A percentile compares a stretch with the other conserved stretches of the same genome.
These are phyloP conservation scores for Petrea volubilis DNA, from an alignment of 257 asterid species.

Conservation along the genomic window DNA sequence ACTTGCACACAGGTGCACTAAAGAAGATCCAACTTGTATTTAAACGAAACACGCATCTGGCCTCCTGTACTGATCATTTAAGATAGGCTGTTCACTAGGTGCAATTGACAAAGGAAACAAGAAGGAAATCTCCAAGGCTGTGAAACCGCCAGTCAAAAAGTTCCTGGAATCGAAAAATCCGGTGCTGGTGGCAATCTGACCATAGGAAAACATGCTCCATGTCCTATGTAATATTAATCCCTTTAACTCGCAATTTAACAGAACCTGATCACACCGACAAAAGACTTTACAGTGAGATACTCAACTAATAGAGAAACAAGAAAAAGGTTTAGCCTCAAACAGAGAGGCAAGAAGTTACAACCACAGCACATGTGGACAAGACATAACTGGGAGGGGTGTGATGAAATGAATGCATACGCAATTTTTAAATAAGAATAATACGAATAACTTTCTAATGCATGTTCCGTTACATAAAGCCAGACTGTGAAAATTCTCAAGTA, in stretches of 20 bases:
- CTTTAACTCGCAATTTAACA: constrained; percentile 37
- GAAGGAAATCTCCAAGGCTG: constrained; percentile 63
- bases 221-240: constrained; percentile 57
- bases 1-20: constrained; percentile 46
- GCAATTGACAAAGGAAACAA: constrained; percentile 83
- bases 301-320: background rate
- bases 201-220: constrained; percentile 76
- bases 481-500: background rate
- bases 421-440: background rate
- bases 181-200: constrained; percentile 61
- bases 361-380: background rate
- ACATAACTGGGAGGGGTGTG: background rate
- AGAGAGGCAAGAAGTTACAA: background rate
- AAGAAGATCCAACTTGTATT: constrained; percentile 54
- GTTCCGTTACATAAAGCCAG: background rate
- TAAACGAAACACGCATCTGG: constrained; percentile 45
- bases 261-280: constrained; percentile 25
- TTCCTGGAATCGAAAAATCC: constrained; percentile 67
- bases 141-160: constrained; percentile 83
- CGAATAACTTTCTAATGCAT: background rate
- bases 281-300: background rate
- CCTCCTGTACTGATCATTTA: constrained; percentile 49
- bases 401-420: too few species aligned
- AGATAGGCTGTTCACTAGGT: constrained; percentile 58
- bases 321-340: background rate